Conservation (phyloP, 2,329 filamentous ascomycete genomes). For the Pseudopyrenochaeta lycopersici region DNA sequence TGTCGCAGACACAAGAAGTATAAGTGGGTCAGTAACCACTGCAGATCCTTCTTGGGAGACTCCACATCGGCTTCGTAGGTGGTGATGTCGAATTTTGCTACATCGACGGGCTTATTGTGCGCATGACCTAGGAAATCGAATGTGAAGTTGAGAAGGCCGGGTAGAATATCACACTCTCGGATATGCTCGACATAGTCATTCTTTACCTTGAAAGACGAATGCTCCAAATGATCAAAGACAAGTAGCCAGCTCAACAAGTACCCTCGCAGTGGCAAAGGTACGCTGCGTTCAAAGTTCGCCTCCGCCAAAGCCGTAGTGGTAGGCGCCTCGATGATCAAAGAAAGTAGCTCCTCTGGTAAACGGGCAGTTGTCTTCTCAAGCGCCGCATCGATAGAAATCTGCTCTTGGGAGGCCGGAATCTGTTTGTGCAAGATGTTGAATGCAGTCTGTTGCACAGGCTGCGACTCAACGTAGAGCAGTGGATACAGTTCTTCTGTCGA, state of each 20-base stretch:
- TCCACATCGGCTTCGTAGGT: conserved; percentile 69
- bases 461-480: conserved; percentile 78
- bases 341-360: conserved; percentile 85
- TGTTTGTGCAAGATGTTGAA: conserved; percentile 82
- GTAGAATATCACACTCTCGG: conserved; percentile 75
- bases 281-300: conserved; percentile 68
- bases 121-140: conserved; percentile 87
- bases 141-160: conserved; percentile 76
- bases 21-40: conserved; percentile 85
- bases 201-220: conserved; percentile 82
- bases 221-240: conserved; percentile 84
- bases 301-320: conserved; percentile 73
- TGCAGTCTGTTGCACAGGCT: conserved; percentile 78
- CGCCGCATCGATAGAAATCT: conserved; percentile 79
- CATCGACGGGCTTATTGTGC: conserved; percentile 74
- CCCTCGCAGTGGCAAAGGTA: conserved; percentile 75
- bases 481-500: conserved; percentile 76
- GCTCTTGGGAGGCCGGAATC: conserved; percentile 80
- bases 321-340: conserved; percentile 81
- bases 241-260: conserved; percentile 92
- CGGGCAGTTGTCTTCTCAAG: conserved; percentile 76
- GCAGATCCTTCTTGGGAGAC: conserved; percentile 74
- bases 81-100: conserved; percentile 74
- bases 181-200: conserved; percentile 82
- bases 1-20: conserved; percentile 85